Evolutionary conservation across 768 basidiomycete species (phyloP), one percentile per base, ranked within the genome.

Genomic region (Amanita rubescens): DNA sequence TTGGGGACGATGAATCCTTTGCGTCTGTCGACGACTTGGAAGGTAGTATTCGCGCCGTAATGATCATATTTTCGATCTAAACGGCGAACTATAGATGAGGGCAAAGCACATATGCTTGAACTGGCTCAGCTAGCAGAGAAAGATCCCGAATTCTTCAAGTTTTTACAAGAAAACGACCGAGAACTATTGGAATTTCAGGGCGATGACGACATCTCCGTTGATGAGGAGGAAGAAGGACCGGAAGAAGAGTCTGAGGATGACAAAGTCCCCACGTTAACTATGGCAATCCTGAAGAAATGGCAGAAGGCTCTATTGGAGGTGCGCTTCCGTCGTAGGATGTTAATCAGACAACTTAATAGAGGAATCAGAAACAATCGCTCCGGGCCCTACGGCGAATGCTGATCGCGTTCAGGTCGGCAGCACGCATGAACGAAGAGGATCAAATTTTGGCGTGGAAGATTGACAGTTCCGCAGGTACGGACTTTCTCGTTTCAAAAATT

Each of bases 111-210:
- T 73, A 71, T 92, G 55, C 68, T 83, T 42, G 89, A 95, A 52
- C 78, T 99, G 12, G 84, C 89, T 35, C 85, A 89, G 63, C 79
- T 99, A 33, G 90, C 90, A 1, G 88, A 95, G 69, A 93, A 92
- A 66, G 95, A 99, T 67, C 95, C 95, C n/a, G 95, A 96, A 64
- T 99, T 98, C 72, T 99, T 82, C 85, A 92, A 94, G 70, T 99
- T 94, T 65, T 76, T 99, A 2, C 87, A 94, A 71, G 91, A 98
- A 69, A 94, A 99, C 63, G 96, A 99, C 69, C 74, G 76, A 55
- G 94, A 93, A 52, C 73, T 98, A n/a, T 75, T 99, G 2, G 78
- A 90, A 3, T 98, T 98, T 63, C 79, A 75, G 2, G 74, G 68
- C 22, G 75, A 68, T 9, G 69, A 78, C 11, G 77, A 77, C 2